Conservation (phyloP, 2,329 filamentous ascomycete species). For the Penicillium janthinellum region DNA sequence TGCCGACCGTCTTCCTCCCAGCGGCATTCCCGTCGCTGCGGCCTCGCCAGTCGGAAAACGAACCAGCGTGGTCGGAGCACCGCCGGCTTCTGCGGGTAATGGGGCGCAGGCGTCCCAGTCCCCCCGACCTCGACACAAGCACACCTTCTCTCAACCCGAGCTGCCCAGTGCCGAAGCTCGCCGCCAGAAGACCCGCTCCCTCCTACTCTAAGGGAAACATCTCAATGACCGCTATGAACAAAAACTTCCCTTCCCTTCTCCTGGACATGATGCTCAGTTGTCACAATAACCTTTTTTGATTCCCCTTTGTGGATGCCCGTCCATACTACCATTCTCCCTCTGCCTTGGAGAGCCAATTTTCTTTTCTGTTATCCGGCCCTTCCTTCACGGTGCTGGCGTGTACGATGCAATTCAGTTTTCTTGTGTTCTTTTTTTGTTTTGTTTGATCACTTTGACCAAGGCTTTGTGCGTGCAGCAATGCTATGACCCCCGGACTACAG, state of each 20-base stretch:
- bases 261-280: constrained; percentile 30
- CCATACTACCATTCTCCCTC: constrained; percentile 9
- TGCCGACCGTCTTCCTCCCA: constrained; percentile 28
- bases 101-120: constrained; percentile 35
- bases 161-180: constrained; percentile 38
- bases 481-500: constrained; percentile 25
- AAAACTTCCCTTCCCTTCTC: constrained; percentile 23
- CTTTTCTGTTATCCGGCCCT: constrained; percentile 7
- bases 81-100: constrained; percentile 28
- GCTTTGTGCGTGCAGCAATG: constrained; percentile 21
- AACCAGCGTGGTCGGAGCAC: constrained; percentile 20
- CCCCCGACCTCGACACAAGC: constrained; percentile 41
- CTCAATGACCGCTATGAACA: constrained; percentile 13
- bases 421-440: constrained; percentile 11
- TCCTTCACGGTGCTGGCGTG: constrained; percentile 24
- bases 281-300: constrained; percentile 28
- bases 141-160: constrained; percentile 45
- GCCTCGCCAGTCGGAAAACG: constrained; percentile 29
- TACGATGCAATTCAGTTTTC: constrained; percentile 16
- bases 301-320: constrained; percentile 16
- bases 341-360: constrained; percentile 15
- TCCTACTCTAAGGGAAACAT: constrained; percentile 39
- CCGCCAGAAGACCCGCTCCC: constrained; percentile 45
- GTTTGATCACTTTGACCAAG: constrained; percentile 7
- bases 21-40: constrained; percentile 19